Percentiles rank a stretch among this genome's conserved stretches.
These are phyloP conservation scores for Cystobasidium pallidum DNA, from an alignment of 1,284 basidiomycete genomes.

Conservation along the genomic window DNA sequence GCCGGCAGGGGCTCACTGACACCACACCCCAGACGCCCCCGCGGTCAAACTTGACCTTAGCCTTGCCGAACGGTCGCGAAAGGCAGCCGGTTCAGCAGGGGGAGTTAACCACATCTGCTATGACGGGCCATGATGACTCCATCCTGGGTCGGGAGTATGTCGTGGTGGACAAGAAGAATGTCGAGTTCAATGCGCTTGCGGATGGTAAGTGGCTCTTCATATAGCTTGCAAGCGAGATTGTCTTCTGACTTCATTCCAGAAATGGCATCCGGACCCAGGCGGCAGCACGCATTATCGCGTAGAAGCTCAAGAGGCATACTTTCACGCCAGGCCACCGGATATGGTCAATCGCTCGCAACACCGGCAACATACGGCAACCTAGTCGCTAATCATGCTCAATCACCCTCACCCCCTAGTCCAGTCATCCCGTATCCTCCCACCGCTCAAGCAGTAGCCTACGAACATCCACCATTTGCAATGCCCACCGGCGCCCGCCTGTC, in stretches of 20 bases:
- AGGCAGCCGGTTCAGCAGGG: background rate
- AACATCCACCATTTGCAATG: slow-evolving; percentile 41
- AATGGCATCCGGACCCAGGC: slow-evolving; percentile 57
- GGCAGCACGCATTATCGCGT: slow-evolving; percentile 55
- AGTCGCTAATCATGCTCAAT: background rate
- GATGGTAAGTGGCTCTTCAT: slow-evolving; percentile 57
- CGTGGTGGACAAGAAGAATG: slow-evolving; percentile 63
- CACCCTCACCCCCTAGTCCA: slow-evolving; percentile 38
- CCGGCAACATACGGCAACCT: slow-evolving; percentile 46
- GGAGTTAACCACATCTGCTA: slow-evolving; percentile 15
- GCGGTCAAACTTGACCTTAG: slow-evolving; percentile 44
- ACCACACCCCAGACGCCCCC: slow-evolving; percentile 36
- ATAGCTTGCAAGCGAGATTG: background rate
- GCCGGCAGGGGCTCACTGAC: background rate
- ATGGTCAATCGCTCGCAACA: slow-evolving; percentile 53
- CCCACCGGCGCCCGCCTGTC: background rate
- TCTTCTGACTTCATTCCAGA: slow-evolving; percentile 52
- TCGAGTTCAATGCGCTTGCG: slow-evolving; percentile 64
- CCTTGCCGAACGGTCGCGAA: background rate
- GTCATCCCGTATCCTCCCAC: slow-evolving; percentile 36
- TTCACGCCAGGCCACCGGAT: slow-evolving; percentile 45
- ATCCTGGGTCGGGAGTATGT: slow-evolving; percentile 61
- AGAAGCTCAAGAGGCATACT: slow-evolving; percentile 56
- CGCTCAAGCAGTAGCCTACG: slow-evolving; percentile 13
- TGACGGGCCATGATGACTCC: slow-evolving; percentile 50